A percentile compares a stretch with the other conserved stretches of the same genome.
These are phyloP conservation scores for Pseudopyrenochaeta lycopersici DNA, from an alignment of 2,329 filamentous ascomycete genomes.

Conservation along the genomic window DNA sequence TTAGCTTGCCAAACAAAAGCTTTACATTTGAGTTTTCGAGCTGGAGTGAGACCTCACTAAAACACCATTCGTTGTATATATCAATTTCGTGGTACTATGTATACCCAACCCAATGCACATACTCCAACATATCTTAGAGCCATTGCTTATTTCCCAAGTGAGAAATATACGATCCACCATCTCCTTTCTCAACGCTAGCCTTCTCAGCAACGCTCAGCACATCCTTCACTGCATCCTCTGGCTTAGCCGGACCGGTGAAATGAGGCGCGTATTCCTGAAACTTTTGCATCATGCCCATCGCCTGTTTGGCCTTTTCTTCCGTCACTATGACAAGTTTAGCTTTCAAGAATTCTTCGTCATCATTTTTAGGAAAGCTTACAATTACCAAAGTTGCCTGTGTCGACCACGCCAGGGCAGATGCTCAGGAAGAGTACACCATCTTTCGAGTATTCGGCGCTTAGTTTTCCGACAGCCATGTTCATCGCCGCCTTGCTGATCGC, in stretches of 20 bases:
- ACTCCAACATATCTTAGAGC: conserved; percentile 2
- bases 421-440: conserved; percentile 32
- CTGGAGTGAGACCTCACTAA: not conserved
- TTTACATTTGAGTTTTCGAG: not conserved
- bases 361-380: conserved; percentile 1
- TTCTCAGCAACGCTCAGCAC: conserved; percentile 14
- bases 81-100: not conserved
- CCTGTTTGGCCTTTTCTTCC: conserved; percentile 27
- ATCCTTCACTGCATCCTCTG: conserved; percentile 17
- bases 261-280: conserved; percentile 15
- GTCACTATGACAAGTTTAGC: conserved; percentile 7
- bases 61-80: not conserved
- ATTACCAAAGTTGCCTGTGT: conserved; percentile 18
- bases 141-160: conserved; percentile 26
- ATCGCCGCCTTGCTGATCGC: conserved; percentile 51
- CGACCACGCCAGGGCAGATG: conserved; percentile 31
- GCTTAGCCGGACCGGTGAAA: conserved; percentile 19
- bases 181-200: conserved; percentile 19
- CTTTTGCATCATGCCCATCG: conserved; percentile 40
- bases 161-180: conserved; percentile 22
- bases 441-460: conserved; percentile 42
- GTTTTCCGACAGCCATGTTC: conserved; percentile 55
- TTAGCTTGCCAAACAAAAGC: not conserved
- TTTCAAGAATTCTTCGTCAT: not conserved
- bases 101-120: not conserved